These are phyloP conservation scores for Tephrocybe sp. DNA, from an alignment of 768 basidiomycete genomes.

Conservation along the genomic window DNA sequence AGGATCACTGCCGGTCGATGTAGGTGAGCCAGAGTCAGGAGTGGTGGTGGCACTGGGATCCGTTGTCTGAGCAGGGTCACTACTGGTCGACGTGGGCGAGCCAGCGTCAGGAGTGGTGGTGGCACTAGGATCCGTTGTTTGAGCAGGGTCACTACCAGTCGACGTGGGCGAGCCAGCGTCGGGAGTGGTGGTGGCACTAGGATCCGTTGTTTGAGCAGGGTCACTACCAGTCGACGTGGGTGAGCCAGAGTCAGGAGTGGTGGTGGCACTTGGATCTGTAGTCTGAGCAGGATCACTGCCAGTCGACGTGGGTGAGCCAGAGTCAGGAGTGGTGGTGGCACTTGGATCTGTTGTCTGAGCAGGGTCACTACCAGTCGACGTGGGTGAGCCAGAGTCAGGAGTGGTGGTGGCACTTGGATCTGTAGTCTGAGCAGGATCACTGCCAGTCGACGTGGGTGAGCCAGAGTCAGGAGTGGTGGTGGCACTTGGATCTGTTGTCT, in stretches of 20 bases:
- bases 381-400: not conserved
- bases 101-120: not conserved
- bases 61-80: not conserved
- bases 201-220: not conserved
- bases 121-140: not conserved
- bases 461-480: not conserved
- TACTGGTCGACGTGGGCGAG: not conserved
- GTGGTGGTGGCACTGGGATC: not conserved
- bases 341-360: not conserved
- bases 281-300: not conserved
- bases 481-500: not conserved
- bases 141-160: not conserved
- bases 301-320: not conserved
- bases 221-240: not conserved
- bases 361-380: not conserved
- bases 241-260: not conserved
- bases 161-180: not conserved
- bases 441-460: not conserved
- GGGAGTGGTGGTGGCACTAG: not conserved
- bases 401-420: not conserved
- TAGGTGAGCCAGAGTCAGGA: not conserved
- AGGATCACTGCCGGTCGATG: not conserved
- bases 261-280: not conserved
- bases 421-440: not conserved
- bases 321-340: not conserved